Conservation (phyloP, 192 early-diverging fungal genomes). For the Linnemannia zychae region DNA sequence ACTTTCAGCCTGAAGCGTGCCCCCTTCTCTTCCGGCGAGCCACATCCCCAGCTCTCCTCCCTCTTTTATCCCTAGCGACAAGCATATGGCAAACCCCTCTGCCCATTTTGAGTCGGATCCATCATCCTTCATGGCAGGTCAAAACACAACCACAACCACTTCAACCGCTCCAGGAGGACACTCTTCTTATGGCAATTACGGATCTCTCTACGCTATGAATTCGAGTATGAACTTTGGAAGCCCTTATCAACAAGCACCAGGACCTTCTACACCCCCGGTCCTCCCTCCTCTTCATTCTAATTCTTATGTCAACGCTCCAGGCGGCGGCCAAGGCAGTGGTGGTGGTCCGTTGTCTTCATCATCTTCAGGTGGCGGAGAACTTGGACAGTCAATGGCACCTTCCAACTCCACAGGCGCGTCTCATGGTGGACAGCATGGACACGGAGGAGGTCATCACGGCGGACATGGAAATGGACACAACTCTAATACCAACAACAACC, state of each 20-base stretch:
- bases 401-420: not conserved
- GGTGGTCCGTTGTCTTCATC: not conserved
- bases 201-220: slow-evolving; percentile 34
- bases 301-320: slow-evolving; percentile 2
- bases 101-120: slow-evolving; percentile 31
- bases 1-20: not conserved
- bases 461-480: slow-evolving; percentile 7
- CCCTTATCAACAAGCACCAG: not conserved
- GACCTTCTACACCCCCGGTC: slow-evolving; percentile 42
- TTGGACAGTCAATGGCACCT: not conserved
- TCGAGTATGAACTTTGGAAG: slow-evolving; percentile 29
- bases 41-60: not conserved
- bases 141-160: slow-evolving; percentile 18
- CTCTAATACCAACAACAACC: not conserved
- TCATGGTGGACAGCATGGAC: not conserved
- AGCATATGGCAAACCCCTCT: slow-evolving; percentile 36
- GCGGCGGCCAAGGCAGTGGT: not conserved
- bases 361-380: not conserved
- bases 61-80: not conserved
- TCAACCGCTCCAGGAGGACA: slow-evolving; percentile 9
- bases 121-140: slow-evolving; percentile 9
- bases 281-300: slow-evolving; percentile 44
- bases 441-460: not conserved
- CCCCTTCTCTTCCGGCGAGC: not conserved
- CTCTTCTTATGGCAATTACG: slow-evolving; percentile 32